Evolutionary conservation across 352 stramenopile species (phyloP), one percentile per base, ranked within the genome.

Genomic region (Phytophthora chlamydospora): DNA sequence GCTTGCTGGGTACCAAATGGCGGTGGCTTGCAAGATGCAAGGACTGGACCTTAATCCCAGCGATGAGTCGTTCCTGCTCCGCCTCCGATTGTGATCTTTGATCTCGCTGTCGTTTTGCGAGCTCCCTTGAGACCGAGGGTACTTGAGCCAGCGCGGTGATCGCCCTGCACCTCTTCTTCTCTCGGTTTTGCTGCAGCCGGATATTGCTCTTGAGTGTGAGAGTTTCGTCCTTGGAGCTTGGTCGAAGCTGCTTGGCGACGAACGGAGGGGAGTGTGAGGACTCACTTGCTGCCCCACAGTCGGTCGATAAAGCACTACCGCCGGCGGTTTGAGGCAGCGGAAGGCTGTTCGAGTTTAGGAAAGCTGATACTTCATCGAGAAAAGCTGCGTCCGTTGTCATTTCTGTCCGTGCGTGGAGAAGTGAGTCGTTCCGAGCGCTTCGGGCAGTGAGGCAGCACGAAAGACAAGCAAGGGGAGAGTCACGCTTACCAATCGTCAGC

Each of bases 41-140:
- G 8, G 40, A 42, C 54, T 66, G 46, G 0, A 31, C 40, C 13
- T 35, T 50, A 13, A 52, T 16, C 2, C 33, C 32, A 14, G 17
- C 47, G 10, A 49, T 12, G 47, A 66, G 48, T 13, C 27, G 32
- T 2, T 51, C 48, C n/a, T 67, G 59, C 12, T 62, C n/a, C 13
- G 21, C 44, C 42, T 71, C 56, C 7, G 56, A 43, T 6, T 33
- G 24, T 2, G 36, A 6, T 32, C 38, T 6, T 24, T 38, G 35
- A 6, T 62, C 10, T 4, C 45, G 31, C 14, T 67, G 57, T 21
- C 31, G 43, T 34, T 6, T 14, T 12, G 62, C 42, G 0, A 66
- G 11, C 3, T 55, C 19, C 21, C 21, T 24, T 24, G 21, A 24
- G 21, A 24, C 21, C 21, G 21, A 24, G 21, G 21, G 21, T 24